Evolutionary conservation across 495 filamentous ascomycete species (phyloP).

Genomic region (Daldinia grandis): DNA sequence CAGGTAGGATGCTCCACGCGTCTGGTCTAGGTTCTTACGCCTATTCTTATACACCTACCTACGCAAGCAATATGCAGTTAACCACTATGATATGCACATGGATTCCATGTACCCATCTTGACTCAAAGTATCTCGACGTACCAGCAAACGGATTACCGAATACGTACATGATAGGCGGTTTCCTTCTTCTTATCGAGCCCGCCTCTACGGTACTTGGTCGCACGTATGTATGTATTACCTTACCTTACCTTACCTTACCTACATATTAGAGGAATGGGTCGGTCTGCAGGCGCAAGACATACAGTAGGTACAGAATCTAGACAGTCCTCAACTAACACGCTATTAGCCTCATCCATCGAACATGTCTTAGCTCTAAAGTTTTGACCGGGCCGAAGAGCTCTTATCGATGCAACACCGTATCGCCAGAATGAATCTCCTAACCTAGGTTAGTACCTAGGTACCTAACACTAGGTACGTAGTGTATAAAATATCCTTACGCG

Average conservation of each 20-base stretch:
- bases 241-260: too few relatives aligned
- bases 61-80: conserved; percentile 2
- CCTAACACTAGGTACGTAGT: too few relatives aligned
- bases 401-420: conserved; percentile 11
- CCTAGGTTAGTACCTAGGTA: too few relatives aligned
- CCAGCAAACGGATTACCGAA: conserved; percentile 20
- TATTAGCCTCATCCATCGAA: conserved; percentile 20
- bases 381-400: conserved; percentile 18
- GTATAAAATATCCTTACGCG: too few relatives aligned
- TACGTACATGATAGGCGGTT: conserved; percentile 9
- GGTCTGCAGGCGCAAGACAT: conserved; percentile 34
- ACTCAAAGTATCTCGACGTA: conserved; percentile 1
- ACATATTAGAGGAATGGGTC: conserved; percentile 20
- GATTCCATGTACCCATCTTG: conserved; percentile 12
- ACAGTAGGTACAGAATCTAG: conserved; percentile 8
- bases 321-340: neutral
- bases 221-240: neutral
- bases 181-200: conserved; percentile 1
- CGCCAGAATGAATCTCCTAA: neutral
- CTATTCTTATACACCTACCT: neutral
- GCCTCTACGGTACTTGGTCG: neutral
- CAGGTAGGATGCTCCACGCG: neutral
- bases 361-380: conserved; percentile 1
- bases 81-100: neutral
- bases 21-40: neutral